Evolutionary conservation across 2,329 filamentous ascomycete species (phyloP).

Genomic region (Macrophomina tecta): DNA sequence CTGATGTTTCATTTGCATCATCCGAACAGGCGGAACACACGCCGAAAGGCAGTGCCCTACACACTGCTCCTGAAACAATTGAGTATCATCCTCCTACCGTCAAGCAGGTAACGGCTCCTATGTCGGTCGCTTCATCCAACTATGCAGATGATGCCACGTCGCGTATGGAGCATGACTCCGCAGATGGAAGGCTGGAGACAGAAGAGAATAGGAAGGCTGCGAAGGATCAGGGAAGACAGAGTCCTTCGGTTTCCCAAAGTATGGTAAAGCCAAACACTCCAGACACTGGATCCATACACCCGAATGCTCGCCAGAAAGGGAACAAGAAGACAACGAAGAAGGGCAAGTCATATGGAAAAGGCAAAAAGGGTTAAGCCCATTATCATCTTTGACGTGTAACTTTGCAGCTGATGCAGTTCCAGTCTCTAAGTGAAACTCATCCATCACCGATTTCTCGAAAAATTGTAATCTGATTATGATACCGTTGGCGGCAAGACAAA

Average conservation of each 20-base stretch:
- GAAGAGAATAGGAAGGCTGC: background rate
- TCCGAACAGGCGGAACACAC: background rate
- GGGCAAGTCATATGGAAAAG: slow-evolving; percentile 22
- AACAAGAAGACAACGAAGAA: slow-evolving; percentile 19
- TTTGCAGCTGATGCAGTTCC: background rate
- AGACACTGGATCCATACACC: slow-evolving; percentile 13
- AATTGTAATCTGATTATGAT: no score
- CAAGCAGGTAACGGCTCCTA: background rate
- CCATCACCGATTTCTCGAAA: no score
- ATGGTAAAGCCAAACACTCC: background rate
- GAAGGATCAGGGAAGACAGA: background rate
- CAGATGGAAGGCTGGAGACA: background rate
- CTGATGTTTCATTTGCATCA: background rate
- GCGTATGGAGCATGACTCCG: background rate
- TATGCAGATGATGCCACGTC: background rate
- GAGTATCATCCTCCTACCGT: background rate
- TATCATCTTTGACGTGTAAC: background rate
- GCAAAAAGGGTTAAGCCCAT: slow-evolving; percentile 1
- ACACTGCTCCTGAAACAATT: background rate
- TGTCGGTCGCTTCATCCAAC: background rate
- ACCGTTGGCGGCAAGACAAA: no score
- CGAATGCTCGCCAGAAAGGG: slow-evolving; percentile 15
- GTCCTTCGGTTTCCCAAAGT: background rate
- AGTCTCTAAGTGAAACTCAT: background rate
- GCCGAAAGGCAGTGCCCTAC: background rate